Evolutionary conservation across 2,329 filamentous ascomycete species (phyloP), one percentile per base, ranked within the genome.

Genomic region (Acephala macrosclerotiorum): DNA sequence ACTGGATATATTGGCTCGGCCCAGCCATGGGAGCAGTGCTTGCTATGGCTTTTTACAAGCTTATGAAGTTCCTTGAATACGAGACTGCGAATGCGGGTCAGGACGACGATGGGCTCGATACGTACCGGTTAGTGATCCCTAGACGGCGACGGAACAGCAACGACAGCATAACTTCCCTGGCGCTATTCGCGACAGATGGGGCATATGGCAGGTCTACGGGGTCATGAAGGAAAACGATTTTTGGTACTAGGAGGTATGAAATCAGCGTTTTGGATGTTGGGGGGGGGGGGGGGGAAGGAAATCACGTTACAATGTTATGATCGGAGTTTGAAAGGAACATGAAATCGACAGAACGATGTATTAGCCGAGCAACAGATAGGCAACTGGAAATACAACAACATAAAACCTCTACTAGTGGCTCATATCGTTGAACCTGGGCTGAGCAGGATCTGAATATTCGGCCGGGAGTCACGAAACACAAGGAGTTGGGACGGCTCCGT

Each of bases 1-100:
- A 82, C 67, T 83, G 81, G 81, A 82, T 83, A 33, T 83, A 83
- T 70, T 80, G 78, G 80, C 64, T 86, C 7, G 85, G 84, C 0
- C 85, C 85, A 0, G 71, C 79, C 4, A 75, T 85, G 62, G 85
- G 85, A 0, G 71, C 81, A 0, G 49, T 82, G 5, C 70, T 86
- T 12, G 83, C 84, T 0, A 81, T 76, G 25, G 78, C 47, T 5
- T 78, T 84, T 20, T 86, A 86, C 75, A 79, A 77, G 63, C 63
- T 82, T 3, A 74, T 87, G 64, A 84, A 84, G 74, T 71, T 77
- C 45, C 76, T 86, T n/a, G 79, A 85, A 61, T 87, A 85, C 73
- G 75, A 81, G 68, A 81, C 78, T 18, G 80, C 80, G 66, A 86
- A 85, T 72, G 80, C 82, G 0, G 83, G 80, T 5, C 84, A 85